Base-by-base conservation (phyloP, 305 asterid genomes). In the Rubia balearica region DNA sequence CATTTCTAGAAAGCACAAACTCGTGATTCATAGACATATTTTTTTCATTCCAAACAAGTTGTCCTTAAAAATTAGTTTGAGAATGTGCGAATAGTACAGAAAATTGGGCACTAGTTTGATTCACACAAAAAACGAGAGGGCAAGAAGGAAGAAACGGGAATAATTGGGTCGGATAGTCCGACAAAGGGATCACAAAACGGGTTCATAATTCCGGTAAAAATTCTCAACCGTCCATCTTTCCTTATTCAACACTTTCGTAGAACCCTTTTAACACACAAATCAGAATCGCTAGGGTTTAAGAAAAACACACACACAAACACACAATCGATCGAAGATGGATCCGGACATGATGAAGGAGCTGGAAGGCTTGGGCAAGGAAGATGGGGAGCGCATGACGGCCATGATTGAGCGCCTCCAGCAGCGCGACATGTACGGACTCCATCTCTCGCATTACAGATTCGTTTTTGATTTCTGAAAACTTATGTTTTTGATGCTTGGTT, bases 341-440 rank as follows among this genome's bases (percentile, higher is more conserved):
- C 90, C 88, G 75, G 85, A 86, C 78, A 88, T 90, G 97, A 84
- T 93, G 46, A 96, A 90, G 48, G 97, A 91, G 67, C 63, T 92
- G 89, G 97, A 89, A 65, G 77, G 87, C 71, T 96, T 93, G 67
- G 87, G 96, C 0, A 96, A 93, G 78, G 96, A 80, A 69, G 98
- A 93, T 68, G 87, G 88, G 88, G 75, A 82, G 61, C 80, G 87
- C 56, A 90, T 93, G 98, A 49, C 92, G 24, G 36, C 89, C 64
- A 75, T 75, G 78, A 75, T 75, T 27, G 78, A 75, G 24, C 78
- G 71, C 64, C 78, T 75, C 42, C 78, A 75, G 36, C 45, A 69
- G 67, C 75, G 93, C 30, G 96, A 89, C 84, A 89, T 92, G 96
- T 81, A 55, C 49, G 8, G 43, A 2, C 30, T 51, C 9, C 62